Evolutionary conservation across 768 basidiomycete species (phyloP).

Genomic region (Chiua virens): DNA sequence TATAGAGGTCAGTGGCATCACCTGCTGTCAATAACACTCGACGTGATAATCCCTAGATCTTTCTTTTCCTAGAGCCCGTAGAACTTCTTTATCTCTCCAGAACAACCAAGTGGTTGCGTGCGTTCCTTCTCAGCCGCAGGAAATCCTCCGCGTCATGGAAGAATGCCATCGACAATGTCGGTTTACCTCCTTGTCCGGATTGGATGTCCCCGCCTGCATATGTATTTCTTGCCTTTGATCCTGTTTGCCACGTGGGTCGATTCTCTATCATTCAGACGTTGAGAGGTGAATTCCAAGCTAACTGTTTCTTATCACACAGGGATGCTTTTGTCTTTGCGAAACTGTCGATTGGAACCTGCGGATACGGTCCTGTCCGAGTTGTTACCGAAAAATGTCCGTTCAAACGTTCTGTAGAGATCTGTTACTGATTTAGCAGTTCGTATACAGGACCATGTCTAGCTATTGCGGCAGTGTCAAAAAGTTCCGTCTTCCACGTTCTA

Average conservation of each 20-base stretch:
- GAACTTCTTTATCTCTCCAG: slow-evolving; percentile 35
- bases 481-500: not conserved
- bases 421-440: not conserved
- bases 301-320: not conserved
- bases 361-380: slow-evolving; percentile 8
- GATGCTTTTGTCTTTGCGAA: slow-evolving; percentile 10
- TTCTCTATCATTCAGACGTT: no score
- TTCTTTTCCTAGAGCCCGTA: slow-evolving; percentile 29
- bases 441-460: not conserved
- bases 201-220: slow-evolving; percentile 31
- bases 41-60: slow-evolving; percentile 2
- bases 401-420: no score
- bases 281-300: not conserved
- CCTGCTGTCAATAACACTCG: no score
- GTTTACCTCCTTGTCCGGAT: slow-evolving; percentile 27
- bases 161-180: slow-evolving; percentile 18
- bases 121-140: slow-evolving; percentile 23
- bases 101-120: slow-evolving; percentile 29
- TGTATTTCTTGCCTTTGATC: slow-evolving; percentile 27
- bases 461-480: no score
- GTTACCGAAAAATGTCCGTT: slow-evolving; percentile 12
- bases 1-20: no score
- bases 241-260: slow-evolving; percentile 31
- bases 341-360: slow-evolving; percentile 14
- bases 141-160: slow-evolving; percentile 26